Evolutionary conservation across 2,329 filamentous ascomycete species (phyloP).

Genomic region (Sclerotinia trifoliorum): DNA sequence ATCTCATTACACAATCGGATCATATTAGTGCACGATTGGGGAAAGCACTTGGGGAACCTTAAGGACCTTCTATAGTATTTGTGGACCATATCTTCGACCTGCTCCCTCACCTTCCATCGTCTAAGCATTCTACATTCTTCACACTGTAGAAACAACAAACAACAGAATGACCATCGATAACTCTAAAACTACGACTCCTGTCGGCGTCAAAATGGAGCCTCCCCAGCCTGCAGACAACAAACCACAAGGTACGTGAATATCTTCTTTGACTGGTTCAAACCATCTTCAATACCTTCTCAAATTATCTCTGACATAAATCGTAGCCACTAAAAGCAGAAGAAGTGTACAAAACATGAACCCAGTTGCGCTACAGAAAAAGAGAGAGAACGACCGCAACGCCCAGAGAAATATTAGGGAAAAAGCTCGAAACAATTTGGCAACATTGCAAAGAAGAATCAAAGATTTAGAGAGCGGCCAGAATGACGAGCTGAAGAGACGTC

Average conservation of each 20-base stretch:
- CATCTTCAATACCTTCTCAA: too few species aligned
- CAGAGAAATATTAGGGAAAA: slow-evolving; percentile 8
- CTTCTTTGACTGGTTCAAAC: neutral
- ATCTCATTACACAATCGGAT: neutral
- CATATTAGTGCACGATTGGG: slow-evolving; percentile 7
- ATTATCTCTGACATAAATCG: neutral
- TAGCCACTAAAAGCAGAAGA: slow-evolving; percentile 1
- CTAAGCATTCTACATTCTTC: neutral
- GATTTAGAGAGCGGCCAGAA: neutral
- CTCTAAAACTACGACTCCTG: neutral
- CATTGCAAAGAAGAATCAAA: neutral
- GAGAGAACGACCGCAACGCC: slow-evolving; percentile 15
- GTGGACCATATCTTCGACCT: neutral
- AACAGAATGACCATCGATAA: neutral
- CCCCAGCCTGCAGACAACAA: neutral
- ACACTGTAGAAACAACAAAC: neutral
- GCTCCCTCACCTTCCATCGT: neutral
- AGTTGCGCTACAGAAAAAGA: slow-evolving; percentile 6
- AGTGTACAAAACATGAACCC: slow-evolving; percentile 12
- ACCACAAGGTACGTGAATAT: neutral
- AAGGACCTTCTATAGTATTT: neutral
- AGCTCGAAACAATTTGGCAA: neutral
- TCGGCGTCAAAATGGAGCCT: neutral
- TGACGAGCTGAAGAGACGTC: neutral
- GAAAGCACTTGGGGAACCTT: neutral